These are phyloP conservation scores for Chalciporus piperatus DNA, from an alignment of 768 basidiomycete genomes.

Conservation along the genomic window DNA sequence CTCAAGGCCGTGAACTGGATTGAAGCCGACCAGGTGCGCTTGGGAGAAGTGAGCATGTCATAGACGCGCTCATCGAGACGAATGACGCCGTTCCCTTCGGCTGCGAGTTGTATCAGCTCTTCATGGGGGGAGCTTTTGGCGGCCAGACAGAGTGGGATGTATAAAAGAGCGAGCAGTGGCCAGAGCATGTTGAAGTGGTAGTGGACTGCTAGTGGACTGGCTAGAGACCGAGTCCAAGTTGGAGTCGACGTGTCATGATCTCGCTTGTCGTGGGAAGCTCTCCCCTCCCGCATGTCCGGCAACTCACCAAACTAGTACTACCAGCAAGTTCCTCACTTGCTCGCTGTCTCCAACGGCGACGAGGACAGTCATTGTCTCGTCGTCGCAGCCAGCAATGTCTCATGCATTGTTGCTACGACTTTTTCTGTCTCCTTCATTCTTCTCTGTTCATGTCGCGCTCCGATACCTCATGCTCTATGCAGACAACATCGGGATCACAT, in stretches of 20 bases:
- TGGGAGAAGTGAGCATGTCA: constrained; percentile 70
- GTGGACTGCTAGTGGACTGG: too few relatives aligned
- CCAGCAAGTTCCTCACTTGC: not conserved
- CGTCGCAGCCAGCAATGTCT: constrained; percentile 41
- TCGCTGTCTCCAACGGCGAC: constrained; percentile 12
- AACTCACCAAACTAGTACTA: not conserved
- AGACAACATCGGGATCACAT: constrained; percentile 89
- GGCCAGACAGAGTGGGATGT: constrained; percentile 31
- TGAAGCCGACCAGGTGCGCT: constrained; percentile 84
- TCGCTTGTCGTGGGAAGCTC: constrained; percentile 16
- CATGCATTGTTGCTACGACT: constrained; percentile 89
- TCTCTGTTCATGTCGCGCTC: constrained; percentile 91
- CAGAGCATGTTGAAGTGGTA: constrained; percentile 7
- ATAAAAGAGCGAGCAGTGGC: constrained; percentile 31
- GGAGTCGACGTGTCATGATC: not conserved
- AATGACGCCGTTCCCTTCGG: constrained; percentile 74
- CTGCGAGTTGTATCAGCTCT: constrained; percentile 67
- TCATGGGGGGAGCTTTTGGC: constrained; percentile 37
- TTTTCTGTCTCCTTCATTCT: constrained; percentile 89
- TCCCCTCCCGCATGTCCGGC: not conserved
- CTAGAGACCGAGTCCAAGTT: too few relatives aligned
- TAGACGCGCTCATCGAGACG: constrained; percentile 72
- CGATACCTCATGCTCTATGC: constrained; percentile 79
- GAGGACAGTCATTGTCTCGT: constrained; percentile 1
- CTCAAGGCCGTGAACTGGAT: constrained; percentile 89